Evolutionary conservation across 495 filamentous ascomycete genomes (phyloP).

Genomic region (Penicillium waksmanii): DNA sequence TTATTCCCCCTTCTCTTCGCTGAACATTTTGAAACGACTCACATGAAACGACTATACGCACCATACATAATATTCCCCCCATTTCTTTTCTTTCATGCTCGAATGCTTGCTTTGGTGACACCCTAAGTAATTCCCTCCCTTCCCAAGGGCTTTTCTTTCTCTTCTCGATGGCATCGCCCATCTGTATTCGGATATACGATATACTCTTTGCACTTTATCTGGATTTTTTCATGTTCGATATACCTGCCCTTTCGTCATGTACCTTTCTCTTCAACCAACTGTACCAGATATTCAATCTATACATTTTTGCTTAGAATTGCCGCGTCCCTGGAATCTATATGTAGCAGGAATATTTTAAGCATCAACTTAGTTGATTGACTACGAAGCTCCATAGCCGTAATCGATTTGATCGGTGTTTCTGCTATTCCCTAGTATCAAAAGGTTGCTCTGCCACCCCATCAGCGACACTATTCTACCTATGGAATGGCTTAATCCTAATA

Average conservation of each 20-base stretch:
- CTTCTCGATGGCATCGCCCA: conserved; percentile 16
- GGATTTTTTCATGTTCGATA: conserved; percentile 16
- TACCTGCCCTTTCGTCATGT: conserved; percentile 5
- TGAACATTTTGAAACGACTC: conserved; percentile 37
- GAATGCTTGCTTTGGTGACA: conserved; percentile 6
- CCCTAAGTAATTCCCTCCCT: not conserved
- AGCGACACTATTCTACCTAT: too few species aligned
- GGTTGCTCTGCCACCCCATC: too few species aligned
- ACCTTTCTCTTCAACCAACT: conserved; percentile 1
- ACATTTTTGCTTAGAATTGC: not conserved
- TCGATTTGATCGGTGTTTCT: too few species aligned
- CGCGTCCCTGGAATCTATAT: not conserved
- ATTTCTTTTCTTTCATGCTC: conserved; percentile 12
- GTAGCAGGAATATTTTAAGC: too few species aligned
- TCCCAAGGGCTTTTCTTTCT: conserved; percentile 5
- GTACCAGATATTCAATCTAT: conserved; percentile 6
- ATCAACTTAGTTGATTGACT: too few species aligned
- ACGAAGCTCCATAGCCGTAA: too few species aligned
- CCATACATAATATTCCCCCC: conserved; percentile 32
- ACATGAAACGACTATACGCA: conserved; percentile 40
- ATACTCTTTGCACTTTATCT: conserved; percentile 1
- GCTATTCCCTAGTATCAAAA: too few species aligned
- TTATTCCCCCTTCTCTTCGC: conserved; percentile 27
- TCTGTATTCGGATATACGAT: conserved; percentile 9
- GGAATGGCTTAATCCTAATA: too few species aligned